Percentiles rank a stretch among this genome's conserved stretches.
Evolutionary conservation across 352 stramenopile genomes (phyloP).

Genomic region (Aphanomyces euteiches): DNA sequence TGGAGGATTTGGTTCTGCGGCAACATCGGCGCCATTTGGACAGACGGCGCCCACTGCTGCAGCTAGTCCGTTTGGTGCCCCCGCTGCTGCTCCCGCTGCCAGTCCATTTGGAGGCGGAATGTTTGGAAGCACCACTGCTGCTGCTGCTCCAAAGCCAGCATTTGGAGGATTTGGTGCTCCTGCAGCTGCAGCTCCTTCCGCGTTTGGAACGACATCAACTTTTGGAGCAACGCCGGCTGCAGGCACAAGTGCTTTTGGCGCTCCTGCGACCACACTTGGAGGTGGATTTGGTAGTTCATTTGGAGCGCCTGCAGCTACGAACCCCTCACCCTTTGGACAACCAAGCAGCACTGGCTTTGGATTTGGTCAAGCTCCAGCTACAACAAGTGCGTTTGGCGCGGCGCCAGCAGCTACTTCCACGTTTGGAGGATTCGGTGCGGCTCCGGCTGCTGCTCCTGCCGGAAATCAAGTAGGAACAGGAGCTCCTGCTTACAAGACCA

Average conservation of each 20-base stretch:
- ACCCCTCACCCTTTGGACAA: slow-evolving; percentile 2
- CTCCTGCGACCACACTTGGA: not conserved
- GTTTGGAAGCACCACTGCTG: slow-evolving; percentile 25
- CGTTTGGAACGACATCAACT: slow-evolving; percentile 30
- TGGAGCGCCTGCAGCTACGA: slow-evolving; percentile 13
- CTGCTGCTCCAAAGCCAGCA: slow-evolving; percentile 2
- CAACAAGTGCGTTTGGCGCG: slow-evolving; percentile 21
- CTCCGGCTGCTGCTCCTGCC: slow-evolving; percentile 5
- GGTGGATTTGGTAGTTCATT: slow-evolving; percentile 22
- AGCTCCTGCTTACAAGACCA: slow-evolving; percentile 60
- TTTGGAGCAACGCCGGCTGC: slow-evolving; percentile 39
- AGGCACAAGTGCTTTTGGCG: slow-evolving; percentile 37
- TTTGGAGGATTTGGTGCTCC: slow-evolving; percentile 34
- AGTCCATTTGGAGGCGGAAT: slow-evolving; percentile 30
- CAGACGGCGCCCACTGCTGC: slow-evolving; percentile 42
- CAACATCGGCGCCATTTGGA: slow-evolving; percentile 49
- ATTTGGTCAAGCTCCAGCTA: slow-evolving; percentile 18
- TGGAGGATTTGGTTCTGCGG: slow-evolving; percentile 41
- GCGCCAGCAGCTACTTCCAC: not conserved
- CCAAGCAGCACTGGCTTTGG: not conserved
- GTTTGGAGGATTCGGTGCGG: not conserved
- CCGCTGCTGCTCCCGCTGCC: slow-evolving; percentile 5
- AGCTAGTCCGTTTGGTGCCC: slow-evolving; percentile 52
- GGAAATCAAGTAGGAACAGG: slow-evolving; percentile 50
- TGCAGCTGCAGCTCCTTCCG: slow-evolving; percentile 23